phyloP scores from a whole-genome alignment of 345 rosid genomes.

The Laguncularia racemosa region DNA sequence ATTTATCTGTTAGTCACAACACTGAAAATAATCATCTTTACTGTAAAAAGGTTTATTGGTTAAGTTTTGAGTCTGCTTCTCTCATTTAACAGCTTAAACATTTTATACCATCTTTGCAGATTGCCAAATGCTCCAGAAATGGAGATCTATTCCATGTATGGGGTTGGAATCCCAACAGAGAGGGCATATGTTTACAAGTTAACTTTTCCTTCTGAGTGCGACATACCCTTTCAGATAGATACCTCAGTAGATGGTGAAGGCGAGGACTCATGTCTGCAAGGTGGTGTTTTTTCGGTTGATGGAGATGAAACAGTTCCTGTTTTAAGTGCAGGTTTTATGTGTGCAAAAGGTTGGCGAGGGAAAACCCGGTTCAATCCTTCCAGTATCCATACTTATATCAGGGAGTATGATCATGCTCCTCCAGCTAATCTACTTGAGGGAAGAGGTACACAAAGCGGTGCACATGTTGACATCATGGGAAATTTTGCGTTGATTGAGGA shows the following conservation, averaged over 20 bases:
- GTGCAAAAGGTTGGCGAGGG: slow-evolving; percentile 75
- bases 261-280: slow-evolving; percentile 47
- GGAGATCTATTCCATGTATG: slow-evolving; percentile 69
- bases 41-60: too few relatives aligned
- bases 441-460: slow-evolving; percentile 71
- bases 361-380: slow-evolving; percentile 70
- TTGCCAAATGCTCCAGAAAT: slow-evolving; percentile 65
- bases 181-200: slow-evolving; percentile 62
- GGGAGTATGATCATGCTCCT: slow-evolving; percentile 63
- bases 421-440: slow-evolving; percentile 66
- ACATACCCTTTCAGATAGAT: slow-evolving; percentile 68
- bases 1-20: too few relatives aligned
- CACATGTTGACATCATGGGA: slow-evolving; percentile 75
- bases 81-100: neutral
- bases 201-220: slow-evolving; percentile 38
- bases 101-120: slow-evolving; percentile 25
- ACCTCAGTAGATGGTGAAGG: slow-evolving; percentile 36
- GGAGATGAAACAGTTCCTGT: slow-evolving; percentile 75
- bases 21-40: too few relatives aligned
- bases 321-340: slow-evolving; percentile 66
- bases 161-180: slow-evolving; percentile 68
- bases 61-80: too few relatives aligned
- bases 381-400: slow-evolving; percentile 37
- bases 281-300: slow-evolving; percentile 48
- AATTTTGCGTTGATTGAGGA: slow-evolving; percentile 73